phyloP scores from a whole-genome alignment of 495 filamentous ascomycete genomes.

The Trichoderma virens region DNA sequence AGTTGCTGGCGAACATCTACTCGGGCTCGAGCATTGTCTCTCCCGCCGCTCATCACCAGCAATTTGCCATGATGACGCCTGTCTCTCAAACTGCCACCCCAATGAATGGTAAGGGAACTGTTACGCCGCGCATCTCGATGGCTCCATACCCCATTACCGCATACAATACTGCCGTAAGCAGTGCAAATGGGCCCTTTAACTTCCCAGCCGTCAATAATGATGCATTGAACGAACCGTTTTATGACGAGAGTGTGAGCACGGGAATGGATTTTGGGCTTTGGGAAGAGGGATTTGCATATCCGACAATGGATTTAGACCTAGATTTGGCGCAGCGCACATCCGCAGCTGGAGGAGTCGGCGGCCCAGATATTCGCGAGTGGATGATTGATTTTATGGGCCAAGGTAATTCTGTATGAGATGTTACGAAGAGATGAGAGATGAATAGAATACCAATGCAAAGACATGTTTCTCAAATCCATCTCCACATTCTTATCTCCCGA shows the following conservation, averaged over 20 bases:
- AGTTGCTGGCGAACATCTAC: conserved; percentile 21
- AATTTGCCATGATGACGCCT: background rate
- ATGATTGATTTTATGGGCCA: background rate
- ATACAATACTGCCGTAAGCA: background rate
- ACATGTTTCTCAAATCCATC: background rate
- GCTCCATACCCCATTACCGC: background rate
- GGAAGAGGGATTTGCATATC: conserved; percentile 9
- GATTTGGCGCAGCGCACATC: background rate
- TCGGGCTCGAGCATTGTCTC: background rate
- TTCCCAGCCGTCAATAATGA: conserved; percentile 7
- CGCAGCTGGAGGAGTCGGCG: background rate
- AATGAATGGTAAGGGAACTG: background rate
- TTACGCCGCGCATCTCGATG: background rate
- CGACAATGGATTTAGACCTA: background rate
- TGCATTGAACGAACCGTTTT: conserved; percentile 2
- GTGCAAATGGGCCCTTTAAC: background rate
- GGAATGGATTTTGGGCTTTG: conserved; percentile 7
- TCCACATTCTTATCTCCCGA: background rate
- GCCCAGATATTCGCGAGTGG: background rate
- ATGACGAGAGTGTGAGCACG: background rate
- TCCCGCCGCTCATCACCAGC: background rate
- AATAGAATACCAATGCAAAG: background rate
- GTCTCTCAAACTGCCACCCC: background rate
- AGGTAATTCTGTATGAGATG: background rate
- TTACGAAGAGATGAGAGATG: background rate